phyloP scores from a whole-genome alignment of 768 basidiomycete species.

The Lanmaoa rubissima region DNA sequence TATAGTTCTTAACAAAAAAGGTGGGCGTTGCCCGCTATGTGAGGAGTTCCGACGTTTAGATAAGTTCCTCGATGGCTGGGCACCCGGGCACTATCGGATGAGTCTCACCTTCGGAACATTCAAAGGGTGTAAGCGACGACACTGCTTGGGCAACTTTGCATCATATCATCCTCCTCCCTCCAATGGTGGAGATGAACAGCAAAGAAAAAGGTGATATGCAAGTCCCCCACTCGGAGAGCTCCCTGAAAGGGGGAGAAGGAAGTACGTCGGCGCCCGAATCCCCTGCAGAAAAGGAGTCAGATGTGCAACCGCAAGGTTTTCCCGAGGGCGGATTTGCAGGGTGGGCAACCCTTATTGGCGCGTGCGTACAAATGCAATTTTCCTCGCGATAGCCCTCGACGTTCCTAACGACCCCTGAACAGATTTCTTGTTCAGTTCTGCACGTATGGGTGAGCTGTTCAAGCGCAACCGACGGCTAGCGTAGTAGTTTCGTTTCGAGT shows the following conservation, averaged over 20 bases:
- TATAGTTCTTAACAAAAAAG: no score
- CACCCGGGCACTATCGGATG: no score
- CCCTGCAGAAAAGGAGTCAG: not conserved
- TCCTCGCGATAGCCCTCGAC: not conserved
- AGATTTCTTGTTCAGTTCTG: constrained; percentile 41
- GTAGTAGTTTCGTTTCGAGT: not conserved
- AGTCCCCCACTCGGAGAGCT: not conserved
- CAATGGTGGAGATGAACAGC: not conserved
- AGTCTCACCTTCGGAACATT: no score
- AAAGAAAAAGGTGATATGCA: not conserved
- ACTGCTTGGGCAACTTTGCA: no score
- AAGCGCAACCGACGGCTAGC: not conserved
- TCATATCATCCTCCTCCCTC: no score
- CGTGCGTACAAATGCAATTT: constrained; percentile 17
- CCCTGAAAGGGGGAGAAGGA: not conserved
- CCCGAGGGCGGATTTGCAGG: constrained; percentile 30
- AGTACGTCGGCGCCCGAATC: not conserved
- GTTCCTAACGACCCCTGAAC: not conserved
- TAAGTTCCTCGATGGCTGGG: no score
- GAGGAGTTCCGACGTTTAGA: no score
- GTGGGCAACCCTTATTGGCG: constrained; percentile 33
- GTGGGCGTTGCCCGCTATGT: no score
- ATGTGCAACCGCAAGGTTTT: constrained; percentile 5
- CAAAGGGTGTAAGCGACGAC: no score
- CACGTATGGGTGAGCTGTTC: constrained; percentile 33